phyloP scores from a whole-genome alignment of 805 yeast species.

The Candida vartiovaarae region DNA sequence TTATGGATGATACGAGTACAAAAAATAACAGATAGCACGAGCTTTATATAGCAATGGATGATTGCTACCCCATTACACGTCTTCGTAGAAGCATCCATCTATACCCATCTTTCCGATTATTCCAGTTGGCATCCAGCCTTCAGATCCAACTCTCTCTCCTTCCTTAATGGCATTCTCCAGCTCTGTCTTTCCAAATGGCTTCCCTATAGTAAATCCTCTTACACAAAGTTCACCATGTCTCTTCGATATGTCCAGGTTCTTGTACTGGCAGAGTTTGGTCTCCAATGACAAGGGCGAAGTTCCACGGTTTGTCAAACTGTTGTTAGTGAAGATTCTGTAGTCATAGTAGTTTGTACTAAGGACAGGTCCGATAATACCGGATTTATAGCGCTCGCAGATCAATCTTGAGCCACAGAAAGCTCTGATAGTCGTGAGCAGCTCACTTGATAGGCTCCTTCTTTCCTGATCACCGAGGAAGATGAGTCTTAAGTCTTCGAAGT shows the following conservation, averaged over 20 bases:
- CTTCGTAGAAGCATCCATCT: constrained; percentile 66
- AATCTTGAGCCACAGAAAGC: constrained; percentile 43
- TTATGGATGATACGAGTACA: constrained; percentile 31
- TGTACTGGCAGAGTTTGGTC: constrained; percentile 39
- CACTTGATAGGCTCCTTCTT: constrained; percentile 13
- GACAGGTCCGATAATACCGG: constrained; percentile 49
- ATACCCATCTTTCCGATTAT: constrained; percentile 55
- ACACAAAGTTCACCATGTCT: constrained; percentile 45
- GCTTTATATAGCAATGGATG: neutral
- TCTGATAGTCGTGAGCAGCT: constrained; percentile 34
- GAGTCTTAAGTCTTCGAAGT: constrained; percentile 24
- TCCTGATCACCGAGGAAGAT: constrained; percentile 14
- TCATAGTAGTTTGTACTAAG: constrained; percentile 55
- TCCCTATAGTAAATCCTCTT: constrained; percentile 66
- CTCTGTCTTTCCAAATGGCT: constrained; percentile 28
- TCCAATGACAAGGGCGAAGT: constrained; percentile 55
- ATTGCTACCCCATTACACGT: neutral
- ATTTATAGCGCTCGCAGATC: constrained; percentile 40
- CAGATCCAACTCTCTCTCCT: constrained; percentile 34
- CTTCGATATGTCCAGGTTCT: constrained; percentile 26
- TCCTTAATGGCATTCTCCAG: constrained; percentile 24
- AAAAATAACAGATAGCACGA: constrained; percentile 2
- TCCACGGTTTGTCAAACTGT: constrained; percentile 39
- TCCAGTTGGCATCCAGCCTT: constrained; percentile 45
- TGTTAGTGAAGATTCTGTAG: constrained; percentile 40